These are phyloP conservation scores for Venturia asperata DNA, from an alignment of 2,329 filamentous ascomycete genomes.

Conservation along the genomic window DNA sequence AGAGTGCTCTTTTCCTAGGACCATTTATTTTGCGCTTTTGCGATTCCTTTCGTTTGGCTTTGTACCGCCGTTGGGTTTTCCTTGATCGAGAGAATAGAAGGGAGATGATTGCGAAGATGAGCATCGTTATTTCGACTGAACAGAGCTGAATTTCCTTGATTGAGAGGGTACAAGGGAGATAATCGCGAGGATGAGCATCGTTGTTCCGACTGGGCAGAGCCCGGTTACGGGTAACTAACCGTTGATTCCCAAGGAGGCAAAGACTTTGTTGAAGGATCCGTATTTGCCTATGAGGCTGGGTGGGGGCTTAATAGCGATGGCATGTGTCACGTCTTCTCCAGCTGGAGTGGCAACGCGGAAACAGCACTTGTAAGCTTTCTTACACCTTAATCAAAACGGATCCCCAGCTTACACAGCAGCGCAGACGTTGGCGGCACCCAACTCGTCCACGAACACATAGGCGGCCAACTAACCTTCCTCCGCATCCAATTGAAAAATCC, in stretches of 20 bases:
- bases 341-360: slow-evolving; percentile 9
- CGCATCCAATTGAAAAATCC: slow-evolving; percentile 19
- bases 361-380: not conserved
- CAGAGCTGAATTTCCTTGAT: not conserved
- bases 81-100: not conserved
- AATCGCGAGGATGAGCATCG: not conserved
- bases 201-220: not conserved
- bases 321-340: slow-evolving; percentile 20
- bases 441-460: slow-evolving; percentile 20
- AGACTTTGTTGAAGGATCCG: slow-evolving; percentile 14
- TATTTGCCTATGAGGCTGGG: slow-evolving; percentile 20
- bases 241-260: slow-evolving; percentile 12
- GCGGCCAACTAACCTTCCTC: slow-evolving; percentile 18
- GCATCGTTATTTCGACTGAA: not conserved
- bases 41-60: not conserved
- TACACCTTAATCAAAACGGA: too few relatives aligned
- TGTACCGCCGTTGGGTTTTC: not conserved
- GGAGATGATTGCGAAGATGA: not conserved
- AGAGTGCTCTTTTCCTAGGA: not conserved
- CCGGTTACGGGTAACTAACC: not conserved
- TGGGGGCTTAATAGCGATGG: slow-evolving; percentile 20
- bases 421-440: slow-evolving; percentile 19
- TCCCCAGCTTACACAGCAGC: not conserved
- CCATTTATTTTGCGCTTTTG: not conserved
- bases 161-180: not conserved